Conservation (phyloP, 805 yeast species). For the Hanseniaspora singularis region DNA sequence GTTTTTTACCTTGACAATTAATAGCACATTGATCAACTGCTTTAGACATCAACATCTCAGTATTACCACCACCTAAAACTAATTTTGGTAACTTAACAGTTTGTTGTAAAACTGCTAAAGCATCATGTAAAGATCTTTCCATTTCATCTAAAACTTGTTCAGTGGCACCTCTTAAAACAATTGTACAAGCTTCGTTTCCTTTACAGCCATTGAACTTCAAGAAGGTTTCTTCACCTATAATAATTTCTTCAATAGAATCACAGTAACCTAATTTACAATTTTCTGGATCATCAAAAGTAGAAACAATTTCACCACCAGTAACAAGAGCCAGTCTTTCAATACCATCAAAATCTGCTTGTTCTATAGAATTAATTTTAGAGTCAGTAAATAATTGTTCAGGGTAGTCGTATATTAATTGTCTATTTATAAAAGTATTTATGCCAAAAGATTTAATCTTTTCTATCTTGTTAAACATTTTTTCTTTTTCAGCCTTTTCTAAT, state of each 20-base stretch:
- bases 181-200: slow-evolving; percentile 91
- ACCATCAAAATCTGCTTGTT: slow-evolving; percentile 97
- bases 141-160: slow-evolving; percentile 94
- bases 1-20: slow-evolving; percentile 82
- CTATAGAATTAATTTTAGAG: slow-evolving; percentile 76
- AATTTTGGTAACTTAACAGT: slow-evolving; percentile 88
- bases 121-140: slow-evolving; percentile 93
- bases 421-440: slow-evolving; percentile 80
- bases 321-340: slow-evolving; percentile 91
- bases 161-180: slow-evolving; percentile 93
- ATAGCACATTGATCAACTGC: slow-evolving; percentile 91
- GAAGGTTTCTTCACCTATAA: slow-evolving; percentile 86
- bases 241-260: slow-evolving; percentile 77
- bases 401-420: slow-evolving; percentile 94
- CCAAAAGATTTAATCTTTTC: slow-evolving; percentile 80
- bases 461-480: slow-evolving; percentile 81
- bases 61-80: slow-evolving; percentile 88
- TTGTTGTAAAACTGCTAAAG: slow-evolving; percentile 86
- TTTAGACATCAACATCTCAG: slow-evolving; percentile 92
- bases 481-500: slow-evolving; percentile 84
- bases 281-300: slow-evolving; percentile 89
- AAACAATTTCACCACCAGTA: slow-evolving; percentile 95
- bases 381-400: slow-evolving; percentile 94
- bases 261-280: slow-evolving; percentile 77
- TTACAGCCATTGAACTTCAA: slow-evolving; percentile 90